Evolutionary conservation across 2,329 filamentous ascomycete species (phyloP), one percentile per base, ranked within the genome.

Genomic region (Trichophyton verrucosum): DNA sequence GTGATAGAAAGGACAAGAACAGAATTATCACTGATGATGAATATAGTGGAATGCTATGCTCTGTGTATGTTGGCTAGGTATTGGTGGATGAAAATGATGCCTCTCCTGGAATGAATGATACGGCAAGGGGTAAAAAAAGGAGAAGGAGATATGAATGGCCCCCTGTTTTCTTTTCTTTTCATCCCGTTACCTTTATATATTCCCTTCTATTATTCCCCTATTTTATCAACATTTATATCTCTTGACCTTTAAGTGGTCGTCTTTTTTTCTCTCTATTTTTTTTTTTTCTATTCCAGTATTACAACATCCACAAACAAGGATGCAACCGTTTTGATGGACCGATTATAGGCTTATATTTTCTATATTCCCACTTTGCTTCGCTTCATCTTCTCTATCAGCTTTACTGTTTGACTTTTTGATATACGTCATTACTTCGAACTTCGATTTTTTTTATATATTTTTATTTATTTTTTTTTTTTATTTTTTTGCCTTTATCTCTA

Each of bases 391-490:
- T 13, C 11, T 38, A 11, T 38, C 33, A 38, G 11, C 33, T 11
- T 38, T 30, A 30, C 27, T 7, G 27, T 13, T 38, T 13, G 11
- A 38, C 33, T 36, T 38, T 38, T 38, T 13, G 33, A 38, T 13
- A 3, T 38, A 38, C 11, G 33, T 38, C 11, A 38, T 27, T 53
- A 17, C 11, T 63, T 60, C 49, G 47, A 60, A 62, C 58, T 30
- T 40, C 24, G 17, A 38, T 13, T 58, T 22, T 56, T 60, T 59
- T 58, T 3, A 59, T 20, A 2, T 60, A n/a, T 20, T 20, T 20
- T 20, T 20, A 1, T 2, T 20, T 20, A n/a, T n/a, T 3, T 60
- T 20, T 3, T 60, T 20, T 20, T 20, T 20, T 20, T 20, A 1
- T 2, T 20, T 20, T 20, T 20, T 2, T 59, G n/a, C 11, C 22